Evolutionary conservation across 441 rosid genomes (phyloP).

Genomic region (Brassica balearica): DNA sequence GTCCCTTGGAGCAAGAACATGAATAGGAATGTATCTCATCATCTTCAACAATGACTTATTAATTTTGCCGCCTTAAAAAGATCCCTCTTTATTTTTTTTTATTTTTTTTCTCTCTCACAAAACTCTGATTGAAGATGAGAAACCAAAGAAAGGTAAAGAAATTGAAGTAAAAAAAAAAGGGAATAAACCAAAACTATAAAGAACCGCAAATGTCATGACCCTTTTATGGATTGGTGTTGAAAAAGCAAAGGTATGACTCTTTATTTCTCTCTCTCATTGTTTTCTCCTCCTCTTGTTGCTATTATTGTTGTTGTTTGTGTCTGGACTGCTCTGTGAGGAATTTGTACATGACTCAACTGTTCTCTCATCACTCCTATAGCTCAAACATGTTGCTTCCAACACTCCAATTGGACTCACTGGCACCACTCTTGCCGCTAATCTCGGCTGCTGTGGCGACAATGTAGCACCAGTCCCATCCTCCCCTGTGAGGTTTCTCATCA

Average conservation of each 20-base stretch:
- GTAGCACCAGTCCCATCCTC: conserved; percentile 39
- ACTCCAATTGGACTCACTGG: conserved; percentile 63
- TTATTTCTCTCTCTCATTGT: conserved; percentile 41
- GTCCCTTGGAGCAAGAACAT: conserved; percentile 34
- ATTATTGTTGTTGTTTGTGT: conserved; percentile 50
- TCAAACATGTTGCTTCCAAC: conserved; percentile 62
- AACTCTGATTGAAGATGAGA: conserved; percentile 34
- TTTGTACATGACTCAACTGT: conserved; percentile 62
- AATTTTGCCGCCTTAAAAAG: conserved; percentile 32
- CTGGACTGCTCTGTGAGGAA: conserved; percentile 51
- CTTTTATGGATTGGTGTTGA: conserved; percentile 25
- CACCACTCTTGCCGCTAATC: conserved; percentile 34
- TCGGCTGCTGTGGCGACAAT: conserved; percentile 23
- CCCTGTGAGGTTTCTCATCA: conserved; percentile 48
- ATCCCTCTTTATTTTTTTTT: conserved; percentile 12
- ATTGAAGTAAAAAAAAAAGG: conserved; percentile 8
- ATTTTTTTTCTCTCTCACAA: conserved; percentile 22
- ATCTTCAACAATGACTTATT: conserved; percentile 28
- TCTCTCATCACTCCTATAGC: conserved; percentile 61
- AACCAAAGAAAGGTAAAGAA: conserved; percentile 19
- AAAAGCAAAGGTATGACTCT: conserved; percentile 21
- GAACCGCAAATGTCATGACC: conserved; percentile 42
- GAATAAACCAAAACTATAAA: conserved; percentile 21
- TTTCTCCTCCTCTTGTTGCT: conserved; percentile 52
- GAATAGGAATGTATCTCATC: conserved; percentile 23